phyloP scores from a whole-genome alignment of 345 rosid species.

The Physaria fendleri region DNA sequence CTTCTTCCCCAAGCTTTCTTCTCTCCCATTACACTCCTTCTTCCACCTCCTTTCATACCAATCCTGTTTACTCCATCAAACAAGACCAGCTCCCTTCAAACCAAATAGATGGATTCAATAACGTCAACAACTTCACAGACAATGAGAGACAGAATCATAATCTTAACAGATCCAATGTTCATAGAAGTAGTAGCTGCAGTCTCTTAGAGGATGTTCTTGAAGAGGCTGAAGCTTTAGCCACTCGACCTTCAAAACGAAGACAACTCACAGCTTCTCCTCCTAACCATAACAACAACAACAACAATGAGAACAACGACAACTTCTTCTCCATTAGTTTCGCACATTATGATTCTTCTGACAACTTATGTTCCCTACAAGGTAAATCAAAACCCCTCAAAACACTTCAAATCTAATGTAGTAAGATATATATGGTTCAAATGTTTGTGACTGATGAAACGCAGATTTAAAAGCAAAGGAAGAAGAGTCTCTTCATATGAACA shows the following conservation, averaged over 20 bases:
- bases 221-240: slow-evolving; percentile 38
- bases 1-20: slow-evolving; percentile 24
- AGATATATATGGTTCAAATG: not conserved
- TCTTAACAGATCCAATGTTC: not conserved
- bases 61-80: slow-evolving; percentile 29
- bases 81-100: slow-evolving; percentile 79
- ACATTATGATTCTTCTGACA: slow-evolving; percentile 27
- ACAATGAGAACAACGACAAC: slow-evolving; percentile 25
- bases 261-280: slow-evolving; percentile 32
- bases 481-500: slow-evolving; percentile 30
- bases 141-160: slow-evolving; percentile 14
- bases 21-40: slow-evolving; percentile 24
- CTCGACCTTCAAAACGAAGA: slow-evolving; percentile 27
- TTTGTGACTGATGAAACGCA: slow-evolving; percentile 4
- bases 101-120: slow-evolving; percentile 32
- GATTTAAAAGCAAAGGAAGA: slow-evolving; percentile 40
- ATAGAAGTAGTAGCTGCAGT: slow-evolving; percentile 32
- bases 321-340: slow-evolving; percentile 27
- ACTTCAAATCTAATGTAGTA: not conserved
- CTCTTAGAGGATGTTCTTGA: slow-evolving; percentile 52
- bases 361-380: slow-evolving; percentile 30
- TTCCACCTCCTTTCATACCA: slow-evolving; percentile 26
- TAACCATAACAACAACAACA: not conserved
- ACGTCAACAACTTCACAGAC: slow-evolving; percentile 14
- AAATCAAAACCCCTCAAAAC: not conserved